These are phyloP conservation scores for Eucalyptus coolabah DNA, from an alignment of 345 rosid genomes.

Conservation along the genomic window DNA sequence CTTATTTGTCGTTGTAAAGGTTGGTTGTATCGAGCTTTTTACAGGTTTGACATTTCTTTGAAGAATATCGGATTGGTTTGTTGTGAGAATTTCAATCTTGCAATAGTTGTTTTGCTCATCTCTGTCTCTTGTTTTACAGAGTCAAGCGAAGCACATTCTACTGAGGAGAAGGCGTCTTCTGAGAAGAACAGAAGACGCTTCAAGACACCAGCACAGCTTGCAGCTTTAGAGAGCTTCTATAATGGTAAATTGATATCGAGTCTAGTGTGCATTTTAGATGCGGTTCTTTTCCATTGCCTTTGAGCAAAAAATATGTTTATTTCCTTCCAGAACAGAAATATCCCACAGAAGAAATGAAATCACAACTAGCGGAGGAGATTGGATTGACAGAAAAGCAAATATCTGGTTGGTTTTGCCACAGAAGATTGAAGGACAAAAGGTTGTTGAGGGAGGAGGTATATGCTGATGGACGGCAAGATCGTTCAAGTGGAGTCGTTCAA, in stretches of 20 bases:
- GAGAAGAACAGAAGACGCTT: constrained; percentile 54
- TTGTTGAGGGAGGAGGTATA: constrained; percentile 39
- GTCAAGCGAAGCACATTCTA: constrained; percentile 43
- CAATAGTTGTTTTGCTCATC: background rate
- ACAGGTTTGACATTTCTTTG: background rate
- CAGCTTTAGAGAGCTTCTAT: constrained; percentile 68
- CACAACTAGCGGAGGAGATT: constrained; percentile 46
- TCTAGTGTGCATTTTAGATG: background rate
- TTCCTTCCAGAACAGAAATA: constrained; percentile 55
- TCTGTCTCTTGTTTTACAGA: constrained; percentile 14
- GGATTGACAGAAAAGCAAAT: constrained; percentile 92
- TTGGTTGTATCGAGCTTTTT: background rate
- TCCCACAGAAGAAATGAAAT: constrained; percentile 78
- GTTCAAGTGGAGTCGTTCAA: constrained; percentile 68
- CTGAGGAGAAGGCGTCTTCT: constrained; percentile 43
- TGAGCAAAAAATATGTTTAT: background rate
- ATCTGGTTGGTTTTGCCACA: constrained; percentile 97
- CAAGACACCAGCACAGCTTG: constrained; percentile 72
- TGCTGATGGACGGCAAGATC: constrained; percentile 63
- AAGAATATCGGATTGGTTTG: background rate
- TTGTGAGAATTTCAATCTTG: background rate
- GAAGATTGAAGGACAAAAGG: constrained; percentile 83
- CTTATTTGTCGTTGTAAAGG: background rate
- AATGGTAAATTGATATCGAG: constrained; percentile 30
- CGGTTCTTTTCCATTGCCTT: background rate